Evolutionary conservation across 495 filamentous ascomycete genomes (phyloP).

Genomic region (Polyplosphaeria fusca): DNA sequence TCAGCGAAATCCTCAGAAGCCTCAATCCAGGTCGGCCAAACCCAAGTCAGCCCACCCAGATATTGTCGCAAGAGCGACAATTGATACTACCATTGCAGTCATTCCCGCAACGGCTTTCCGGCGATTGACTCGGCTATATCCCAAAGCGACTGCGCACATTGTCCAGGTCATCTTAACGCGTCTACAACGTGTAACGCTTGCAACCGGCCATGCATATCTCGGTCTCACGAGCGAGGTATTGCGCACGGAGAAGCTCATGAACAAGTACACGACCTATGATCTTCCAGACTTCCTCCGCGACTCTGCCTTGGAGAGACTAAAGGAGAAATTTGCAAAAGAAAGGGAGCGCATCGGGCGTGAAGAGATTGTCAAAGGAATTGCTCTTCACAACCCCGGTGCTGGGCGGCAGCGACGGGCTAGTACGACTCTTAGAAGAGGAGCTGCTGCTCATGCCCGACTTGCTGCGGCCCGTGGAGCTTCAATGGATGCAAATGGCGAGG

Average conservation of each 20-base stretch:
- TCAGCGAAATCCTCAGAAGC: constrained; percentile 6
- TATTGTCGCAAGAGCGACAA: constrained; percentile 92
- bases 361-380: constrained; percentile 89
- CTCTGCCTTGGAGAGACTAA: constrained; percentile 75
- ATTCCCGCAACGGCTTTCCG: constrained; percentile 95
- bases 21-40: constrained; percentile 43
- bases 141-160: constrained; percentile 93
- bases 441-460: constrained; percentile 57
- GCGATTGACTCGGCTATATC: constrained; percentile 89
- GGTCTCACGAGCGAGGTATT: constrained; percentile 88
- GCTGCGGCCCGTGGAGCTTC: constrained; percentile 29
- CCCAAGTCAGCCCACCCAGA: constrained; percentile 87
- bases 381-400: constrained; percentile 78
- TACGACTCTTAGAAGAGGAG: constrained; percentile 69
- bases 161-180: constrained; percentile 94
- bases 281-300: constrained; percentile 90
- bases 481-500: constrained; percentile 18
- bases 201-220: constrained; percentile 89
- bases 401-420: constrained; percentile 66
- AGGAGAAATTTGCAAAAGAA: constrained; percentile 85
- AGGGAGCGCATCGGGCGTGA: constrained; percentile 78
- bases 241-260: constrained; percentile 85
- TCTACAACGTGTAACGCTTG: constrained; percentile 89
- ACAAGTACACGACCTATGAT: constrained; percentile 85
- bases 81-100: constrained; percentile 96